Percentiles rank a stretch among this genome's conserved stretches.
Conservation (phyloP, 352 stramenopile species). For the Vaucheria bursata region DNA sequence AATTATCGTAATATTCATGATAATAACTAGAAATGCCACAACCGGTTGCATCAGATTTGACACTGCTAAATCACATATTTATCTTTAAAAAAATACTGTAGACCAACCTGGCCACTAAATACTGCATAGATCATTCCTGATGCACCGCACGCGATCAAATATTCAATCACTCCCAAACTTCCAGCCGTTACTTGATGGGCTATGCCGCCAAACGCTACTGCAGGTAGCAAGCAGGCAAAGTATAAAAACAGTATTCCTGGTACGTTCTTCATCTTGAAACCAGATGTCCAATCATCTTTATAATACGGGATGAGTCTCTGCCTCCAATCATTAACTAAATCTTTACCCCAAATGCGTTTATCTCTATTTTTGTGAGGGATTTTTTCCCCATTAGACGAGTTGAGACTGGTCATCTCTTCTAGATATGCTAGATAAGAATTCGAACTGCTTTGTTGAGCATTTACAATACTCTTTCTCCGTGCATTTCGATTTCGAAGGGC, state of each 20-base stretch:
- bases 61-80: too few relatives aligned
- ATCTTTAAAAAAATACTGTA: not conserved
- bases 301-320: conserved; percentile 10
- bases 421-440: too few relatives aligned
- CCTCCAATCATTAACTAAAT: not conserved
- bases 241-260: conserved; percentile 53
- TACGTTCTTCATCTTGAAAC: conserved; percentile 32
- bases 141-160: conserved; percentile 41
- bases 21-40: too few relatives aligned
- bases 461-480: too few relatives aligned
- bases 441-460: too few relatives aligned
- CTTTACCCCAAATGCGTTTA: not conserved
- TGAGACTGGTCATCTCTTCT: too few relatives aligned
- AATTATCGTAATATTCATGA: too few relatives aligned
- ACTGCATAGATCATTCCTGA: conserved; percentile 48
- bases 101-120: conserved; percentile 32
- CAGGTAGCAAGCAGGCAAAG: conserved; percentile 67
- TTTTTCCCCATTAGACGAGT: too few relatives aligned
- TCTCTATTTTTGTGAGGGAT: not conserved
- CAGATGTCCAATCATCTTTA: conserved; percentile 36
- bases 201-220: conserved; percentile 66
- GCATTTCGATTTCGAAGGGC: too few relatives aligned
- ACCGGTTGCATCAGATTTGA: too few relatives aligned
- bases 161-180: conserved; percentile 59
- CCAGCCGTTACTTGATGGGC: conserved; percentile 54